These are phyloP conservation scores for Suillus sp. DNA, from an alignment of 768 basidiomycete species.

Conservation along the genomic window DNA sequence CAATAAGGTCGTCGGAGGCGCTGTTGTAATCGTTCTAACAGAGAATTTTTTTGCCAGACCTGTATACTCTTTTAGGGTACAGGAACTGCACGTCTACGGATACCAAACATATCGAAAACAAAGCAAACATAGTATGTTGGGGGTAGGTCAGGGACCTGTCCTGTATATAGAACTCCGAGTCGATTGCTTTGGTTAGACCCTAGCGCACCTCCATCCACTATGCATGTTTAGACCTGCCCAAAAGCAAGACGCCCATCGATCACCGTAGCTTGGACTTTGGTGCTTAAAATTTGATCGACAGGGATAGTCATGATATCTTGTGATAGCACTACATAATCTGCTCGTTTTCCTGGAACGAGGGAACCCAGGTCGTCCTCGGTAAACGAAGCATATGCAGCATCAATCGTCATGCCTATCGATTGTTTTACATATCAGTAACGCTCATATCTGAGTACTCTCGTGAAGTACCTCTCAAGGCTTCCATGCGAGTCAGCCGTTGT, in stretches of 20 bases:
- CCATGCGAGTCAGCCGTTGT: slow-evolving; percentile 70
- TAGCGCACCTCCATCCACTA: background rate
- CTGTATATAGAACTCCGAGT: background rate
- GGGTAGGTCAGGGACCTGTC: background rate
- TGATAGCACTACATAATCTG: slow-evolving; percentile 85
- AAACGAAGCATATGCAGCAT: slow-evolving; percentile 87
- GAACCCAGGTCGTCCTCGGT: slow-evolving; percentile 75
- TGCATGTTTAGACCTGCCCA: slow-evolving; percentile 36
- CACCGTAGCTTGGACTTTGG: slow-evolving; percentile 72
- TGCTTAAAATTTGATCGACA: slow-evolving; percentile 57
- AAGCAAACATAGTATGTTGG: background rate
- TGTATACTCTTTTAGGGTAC: no score
- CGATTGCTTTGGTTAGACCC: background rate
- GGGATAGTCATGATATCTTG: slow-evolving; percentile 78
- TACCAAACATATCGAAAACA: background rate
- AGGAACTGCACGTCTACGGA: no score
- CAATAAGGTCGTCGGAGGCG: no score
- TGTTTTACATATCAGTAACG: slow-evolving; percentile 5
- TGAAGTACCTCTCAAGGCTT: slow-evolving; percentile 70
- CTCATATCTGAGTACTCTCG: background rate
- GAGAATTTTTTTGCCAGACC: no score
- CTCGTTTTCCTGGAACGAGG: slow-evolving; percentile 73
- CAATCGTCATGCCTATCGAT: slow-evolving; percentile 76
- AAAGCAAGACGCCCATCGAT: slow-evolving; percentile 68
- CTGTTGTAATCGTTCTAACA: no score